Evolutionary conservation across 768 basidiomycete species (phyloP), one percentile per base, ranked within the genome.

Genomic region (Kwoniella dendrophila): DNA sequence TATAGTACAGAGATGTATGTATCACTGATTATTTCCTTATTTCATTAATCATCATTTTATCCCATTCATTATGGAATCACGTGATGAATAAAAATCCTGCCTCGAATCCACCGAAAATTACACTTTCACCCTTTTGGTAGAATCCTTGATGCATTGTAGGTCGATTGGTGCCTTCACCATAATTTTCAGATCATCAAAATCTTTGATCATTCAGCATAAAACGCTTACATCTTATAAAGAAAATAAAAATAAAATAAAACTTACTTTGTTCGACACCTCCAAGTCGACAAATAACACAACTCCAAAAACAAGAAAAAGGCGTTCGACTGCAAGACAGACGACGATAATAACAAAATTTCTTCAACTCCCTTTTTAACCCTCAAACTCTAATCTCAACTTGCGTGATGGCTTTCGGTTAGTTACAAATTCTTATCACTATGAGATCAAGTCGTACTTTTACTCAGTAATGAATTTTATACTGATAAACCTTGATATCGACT

Each of bases 381-480:
- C 33, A 49, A 50, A 33, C 41, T 34, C 47, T 27, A 68, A 69
- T 29, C 44, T 52, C n/a, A 53, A 33, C 14, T 48, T 67, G n/a
- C 43, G 54, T 44, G 65, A 77, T 77, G 76, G 74, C 68, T 57
- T 78, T 78, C 66, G 75, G 75, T 74, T 40, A 34, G 73, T 60
- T 30, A 22, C 3, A 7, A 33, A 22, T 16, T 2, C 22, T 40
- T 24, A n/a, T n/a, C n/a, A n/a, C n/a, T n/a, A n/a, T n/a, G n/a
- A 10, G 5, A 27, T 50, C 26, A 2, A 43, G 2, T 30, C n/a
- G 29, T 30, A 44, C 34, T 59, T 41, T 22, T 34, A 30, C 47
- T 22, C 26, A n/a, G n/a, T 18, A 14, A 40, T 14, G 11, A 30
- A 12, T 20, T 16, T 29, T 3, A 27, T 38, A 26, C 29, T 49